Conservation (phyloP, 306 rosid genomes). For the Hylodesmum podocarpum region DNA sequence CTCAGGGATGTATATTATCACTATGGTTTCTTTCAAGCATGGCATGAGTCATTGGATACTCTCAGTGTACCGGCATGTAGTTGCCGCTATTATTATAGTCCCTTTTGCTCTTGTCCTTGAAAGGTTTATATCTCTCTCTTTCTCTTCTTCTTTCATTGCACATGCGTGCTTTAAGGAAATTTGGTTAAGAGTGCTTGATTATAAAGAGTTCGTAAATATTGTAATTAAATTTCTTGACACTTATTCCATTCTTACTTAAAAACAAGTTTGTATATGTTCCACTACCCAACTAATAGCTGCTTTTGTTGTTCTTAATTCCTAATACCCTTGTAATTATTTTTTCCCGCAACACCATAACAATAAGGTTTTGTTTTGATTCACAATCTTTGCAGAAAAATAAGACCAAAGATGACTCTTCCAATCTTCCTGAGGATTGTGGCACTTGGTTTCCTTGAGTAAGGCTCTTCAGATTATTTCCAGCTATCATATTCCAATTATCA, state of each 20-base stretch:
- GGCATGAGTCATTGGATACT: constrained; percentile 93
- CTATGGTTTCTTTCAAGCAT: constrained; percentile 85
- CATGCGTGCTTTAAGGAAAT: too few relatives aligned
- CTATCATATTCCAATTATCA: neutral
- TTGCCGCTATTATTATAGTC: constrained; percentile 60
- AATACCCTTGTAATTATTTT: neutral
- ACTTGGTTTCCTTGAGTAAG: constrained; percentile 96
- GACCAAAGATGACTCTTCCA: constrained; percentile 95
- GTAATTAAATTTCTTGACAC: too few relatives aligned
- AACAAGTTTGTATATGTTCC: too few relatives aligned
- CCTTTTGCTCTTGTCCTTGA: constrained; percentile 89
- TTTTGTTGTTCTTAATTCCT: neutral
- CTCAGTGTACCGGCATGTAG: constrained; percentile 83
- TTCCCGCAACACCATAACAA: neutral
- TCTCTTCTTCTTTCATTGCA: neutral
- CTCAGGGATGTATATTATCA: constrained; percentile 86
- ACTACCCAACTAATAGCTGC: neutral
- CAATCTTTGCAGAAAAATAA: constrained; percentile 61
- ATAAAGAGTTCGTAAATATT: too few relatives aligned
- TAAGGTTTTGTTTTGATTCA: neutral
- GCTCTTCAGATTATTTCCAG: constrained; percentile 1
- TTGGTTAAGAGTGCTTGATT: too few relatives aligned
- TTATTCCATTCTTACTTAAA: too few relatives aligned
- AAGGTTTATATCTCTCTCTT: constrained; percentile 40
- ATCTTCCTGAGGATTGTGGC: constrained; percentile 66